Base-by-base conservation (phyloP, 352 stramenopile species). In the Globisporangium acanthophoron region DNA sequence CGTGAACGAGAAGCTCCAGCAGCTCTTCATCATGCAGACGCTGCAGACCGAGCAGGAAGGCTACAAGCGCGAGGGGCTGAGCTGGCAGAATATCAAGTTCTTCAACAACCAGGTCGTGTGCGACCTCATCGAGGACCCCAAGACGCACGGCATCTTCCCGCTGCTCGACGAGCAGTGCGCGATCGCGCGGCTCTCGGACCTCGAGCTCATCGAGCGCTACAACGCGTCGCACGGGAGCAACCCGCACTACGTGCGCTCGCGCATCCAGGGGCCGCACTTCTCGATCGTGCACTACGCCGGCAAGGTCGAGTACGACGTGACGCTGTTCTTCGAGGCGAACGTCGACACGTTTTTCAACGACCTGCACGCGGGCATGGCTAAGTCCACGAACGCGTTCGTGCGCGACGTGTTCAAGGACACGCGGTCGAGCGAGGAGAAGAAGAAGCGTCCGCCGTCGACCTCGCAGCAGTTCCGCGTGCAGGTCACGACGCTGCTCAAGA, bases 1-100 rank as follows among this genome's bases (percentile, higher is more conserved):
- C 70, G 97, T 87, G 47, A 98, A 98, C 67, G 93, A 98, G 66
- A 98, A 97, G 90, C 72, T 98, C 7, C 93, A 98, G 70, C 87
- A 96, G 61, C 86, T 93, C 5, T 96, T 96, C 64, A 94, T 92
- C 57, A 84, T 79, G 44, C 81, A 94, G 61, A 91, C 81, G 47
- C 70, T 96, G 18, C 70, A 88, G 51, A 80, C 71, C 29, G 83
- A 91, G 58, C 85, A 94, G 65, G 78, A 89, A 24, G 85, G 86
- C 39, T 94, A 94, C 64, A 70, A 65, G 33, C 76, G 76, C 39
- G 85, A 94, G 55, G 85, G 77, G 0, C 65, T 94, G 48, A 79
- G 71, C 59, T 93, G 79, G 81, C 69, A 88, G 60, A 77, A 79
- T 50, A 80, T 93, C 45, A 74, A 62, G 54, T 96, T 88, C 67